A percentile compares a stretch with the other conserved stretches of the same genome.
Evolutionary conservation across 306 rosid species (phyloP).

Genomic region (Acacia melanoxylon): DNA sequence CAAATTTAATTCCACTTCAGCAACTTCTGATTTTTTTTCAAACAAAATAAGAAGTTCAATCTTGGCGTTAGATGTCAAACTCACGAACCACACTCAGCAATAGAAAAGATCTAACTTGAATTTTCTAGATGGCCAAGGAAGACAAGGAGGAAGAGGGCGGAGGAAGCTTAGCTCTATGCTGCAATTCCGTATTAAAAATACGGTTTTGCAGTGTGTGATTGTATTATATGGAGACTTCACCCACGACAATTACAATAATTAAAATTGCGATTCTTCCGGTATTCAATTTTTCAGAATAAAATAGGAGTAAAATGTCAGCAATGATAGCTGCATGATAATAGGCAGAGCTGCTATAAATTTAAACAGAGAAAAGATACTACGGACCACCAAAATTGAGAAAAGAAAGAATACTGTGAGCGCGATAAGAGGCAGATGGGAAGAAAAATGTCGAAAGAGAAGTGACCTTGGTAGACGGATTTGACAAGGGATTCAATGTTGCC

Average conservation of each 20-base stretch:
- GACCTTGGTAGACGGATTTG: constrained; percentile 84
- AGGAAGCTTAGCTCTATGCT: neutral
- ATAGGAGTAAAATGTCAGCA: neutral
- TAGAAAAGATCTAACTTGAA: neutral
- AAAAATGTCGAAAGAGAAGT: neutral
- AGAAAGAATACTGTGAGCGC: neutral
- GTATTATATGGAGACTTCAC: neutral
- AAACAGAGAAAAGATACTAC: neutral
- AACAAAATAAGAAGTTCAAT: neutral
- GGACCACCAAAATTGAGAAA: neutral
- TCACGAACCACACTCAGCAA: neutral
- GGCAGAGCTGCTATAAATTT: neutral
- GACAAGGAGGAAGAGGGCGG: neutral
- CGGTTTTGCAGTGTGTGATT: neutral
- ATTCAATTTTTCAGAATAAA: neutral
- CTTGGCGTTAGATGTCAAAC: neutral
- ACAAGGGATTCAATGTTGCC: constrained; percentile 96
- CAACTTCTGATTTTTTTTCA: constrained; percentile 55
- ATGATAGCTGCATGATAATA: neutral
- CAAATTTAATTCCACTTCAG: constrained; percentile 61
- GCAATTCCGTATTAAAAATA: neutral
- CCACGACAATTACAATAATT: neutral
- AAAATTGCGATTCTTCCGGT: neutral
- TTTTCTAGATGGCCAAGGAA: neutral
- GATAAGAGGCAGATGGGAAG: neutral